Evolutionary conservation across 352 stramenopile genomes (phyloP).

Genomic region (Thraustochytrium sp.): DNA sequence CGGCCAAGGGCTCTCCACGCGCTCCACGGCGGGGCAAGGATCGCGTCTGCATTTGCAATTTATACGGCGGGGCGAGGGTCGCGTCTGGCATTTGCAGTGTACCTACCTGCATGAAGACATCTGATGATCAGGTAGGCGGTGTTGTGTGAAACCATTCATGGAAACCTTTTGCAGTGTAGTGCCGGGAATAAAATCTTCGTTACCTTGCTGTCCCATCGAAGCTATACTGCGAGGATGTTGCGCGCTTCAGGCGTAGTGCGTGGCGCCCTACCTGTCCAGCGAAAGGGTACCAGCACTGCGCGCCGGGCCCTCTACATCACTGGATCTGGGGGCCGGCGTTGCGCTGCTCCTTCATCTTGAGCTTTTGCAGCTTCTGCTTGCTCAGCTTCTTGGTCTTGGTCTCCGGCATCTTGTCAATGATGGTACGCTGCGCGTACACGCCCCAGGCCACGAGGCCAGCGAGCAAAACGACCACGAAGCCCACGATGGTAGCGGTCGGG

Average conservation of each 20-base stretch:
- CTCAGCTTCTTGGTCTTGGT: constrained; percentile 5
- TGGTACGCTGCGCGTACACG: constrained; percentile 19
- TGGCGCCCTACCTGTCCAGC: not conserved
- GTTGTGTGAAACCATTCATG: too few relatives aligned
- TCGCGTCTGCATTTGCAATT: too few relatives aligned
- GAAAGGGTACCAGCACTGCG: not conserved
- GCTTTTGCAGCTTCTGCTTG: constrained; percentile 34
- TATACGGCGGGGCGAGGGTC: too few relatives aligned
- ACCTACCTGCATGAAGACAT: too few relatives aligned
- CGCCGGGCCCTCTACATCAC: not conserved
- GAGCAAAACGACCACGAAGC: constrained; percentile 15
- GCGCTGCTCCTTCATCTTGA: constrained; percentile 15
- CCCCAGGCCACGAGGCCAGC: constrained; percentile 17
- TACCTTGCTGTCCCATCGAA: too few relatives aligned
- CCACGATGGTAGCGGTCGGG: not conserved
- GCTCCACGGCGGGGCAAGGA: too few relatives aligned
- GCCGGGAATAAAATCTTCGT: too few relatives aligned
- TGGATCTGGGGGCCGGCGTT: not conserved
- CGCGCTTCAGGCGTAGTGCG: not conserved
- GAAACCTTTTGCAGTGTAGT: too few relatives aligned
- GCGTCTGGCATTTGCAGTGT: too few relatives aligned
- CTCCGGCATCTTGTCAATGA: not conserved
- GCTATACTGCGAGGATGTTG: not conserved
- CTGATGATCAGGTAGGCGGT: too few relatives aligned
- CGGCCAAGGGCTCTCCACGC: too few relatives aligned